Conservation (phyloP, 2,329 filamentous ascomycete genomes). For the Arthrobotrys iridis region DNA sequence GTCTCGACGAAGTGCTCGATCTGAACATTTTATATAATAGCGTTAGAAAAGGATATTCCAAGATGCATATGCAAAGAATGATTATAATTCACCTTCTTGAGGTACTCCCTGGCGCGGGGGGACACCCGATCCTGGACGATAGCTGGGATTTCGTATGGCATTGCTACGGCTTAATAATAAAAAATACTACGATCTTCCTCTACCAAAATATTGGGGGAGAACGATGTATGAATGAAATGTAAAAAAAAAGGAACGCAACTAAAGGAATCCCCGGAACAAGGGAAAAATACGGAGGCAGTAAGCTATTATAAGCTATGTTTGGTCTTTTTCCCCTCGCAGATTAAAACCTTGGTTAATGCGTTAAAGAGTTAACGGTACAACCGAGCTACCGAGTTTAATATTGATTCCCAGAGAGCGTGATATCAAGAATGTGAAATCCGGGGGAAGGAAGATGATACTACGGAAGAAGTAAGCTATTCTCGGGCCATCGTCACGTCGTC, state of each 20-base stretch:
- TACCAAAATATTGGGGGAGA: background rate
- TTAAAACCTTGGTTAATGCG: background rate
- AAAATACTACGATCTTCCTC: background rate
- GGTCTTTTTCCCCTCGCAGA: constrained; percentile 2
- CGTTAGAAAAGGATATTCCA: background rate
- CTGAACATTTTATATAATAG: constrained; percentile 30
- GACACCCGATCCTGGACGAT: constrained; percentile 58
- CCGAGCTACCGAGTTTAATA: constrained; percentile 47
- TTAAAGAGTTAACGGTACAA: too few relatives aligned
- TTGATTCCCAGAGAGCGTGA: background rate
- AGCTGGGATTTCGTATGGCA: constrained; percentile 55
- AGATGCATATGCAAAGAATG: background rate
- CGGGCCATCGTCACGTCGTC: constrained; percentile 52
- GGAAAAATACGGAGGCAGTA: background rate
- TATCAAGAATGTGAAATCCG: constrained; percentile 48
- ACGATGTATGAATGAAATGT: background rate
- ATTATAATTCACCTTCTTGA: constrained; percentile 58
- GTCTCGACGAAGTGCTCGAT: constrained; percentile 97
- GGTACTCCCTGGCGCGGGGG: constrained; percentile 56
- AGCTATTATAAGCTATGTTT: background rate
- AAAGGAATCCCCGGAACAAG: background rate
- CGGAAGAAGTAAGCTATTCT: background rate
- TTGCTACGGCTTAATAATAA: constrained; percentile 21
- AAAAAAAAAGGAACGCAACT: background rate
- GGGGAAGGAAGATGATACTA: constrained; percentile 2